These are phyloP conservation scores for Penicillium argentinense DNA, from an alignment of 495 filamentous ascomycete genomes.

Conservation along the genomic window DNA sequence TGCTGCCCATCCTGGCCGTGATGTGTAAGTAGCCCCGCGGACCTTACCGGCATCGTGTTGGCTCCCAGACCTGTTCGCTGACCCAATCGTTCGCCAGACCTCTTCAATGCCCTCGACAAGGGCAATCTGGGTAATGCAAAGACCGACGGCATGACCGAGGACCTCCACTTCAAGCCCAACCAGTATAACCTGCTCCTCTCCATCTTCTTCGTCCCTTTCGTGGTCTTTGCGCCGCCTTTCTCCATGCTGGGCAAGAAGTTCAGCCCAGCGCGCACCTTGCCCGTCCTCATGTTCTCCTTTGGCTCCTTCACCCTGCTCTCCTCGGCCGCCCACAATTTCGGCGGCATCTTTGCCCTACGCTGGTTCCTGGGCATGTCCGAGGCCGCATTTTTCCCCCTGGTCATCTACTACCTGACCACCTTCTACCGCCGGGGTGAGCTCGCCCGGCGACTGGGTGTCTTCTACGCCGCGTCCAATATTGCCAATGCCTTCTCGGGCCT, in stretches of 20 bases:
- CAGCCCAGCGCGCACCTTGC: slow-evolving; percentile 58
- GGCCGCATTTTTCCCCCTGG: slow-evolving; percentile 68
- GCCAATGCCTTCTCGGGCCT: slow-evolving; percentile 70
- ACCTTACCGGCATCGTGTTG: too few relatives aligned
- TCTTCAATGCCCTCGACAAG: slow-evolving; percentile 64
- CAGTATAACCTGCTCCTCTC: slow-evolving; percentile 69
- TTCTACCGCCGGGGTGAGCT: slow-evolving; percentile 76
- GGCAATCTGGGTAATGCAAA: slow-evolving; percentile 69
- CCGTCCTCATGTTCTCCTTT: slow-evolving; percentile 65
- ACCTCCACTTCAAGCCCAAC: slow-evolving; percentile 54
- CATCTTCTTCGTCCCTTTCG: slow-evolving; percentile 74
- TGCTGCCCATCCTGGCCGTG: slow-evolving; percentile 61
- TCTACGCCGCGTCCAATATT: slow-evolving; percentile 72
- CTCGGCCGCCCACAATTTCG: slow-evolving; percentile 56
- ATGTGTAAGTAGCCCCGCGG: slow-evolving; percentile 67
- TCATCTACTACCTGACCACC: slow-evolving; percentile 55
- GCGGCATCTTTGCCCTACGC: slow-evolving; percentile 56
- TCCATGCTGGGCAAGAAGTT: slow-evolving; percentile 67
- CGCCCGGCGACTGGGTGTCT: slow-evolving; percentile 69
- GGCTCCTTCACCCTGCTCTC: slow-evolving; percentile 57
- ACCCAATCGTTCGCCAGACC: slow-evolving; percentile 28
- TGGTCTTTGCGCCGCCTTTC: slow-evolving; percentile 60
- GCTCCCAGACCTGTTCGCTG: not conserved
- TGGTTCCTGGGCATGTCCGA: slow-evolving; percentile 66
- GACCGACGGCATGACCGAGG: slow-evolving; percentile 57